Evolutionary conservation across 1,284 basidiomycete species (phyloP).

Genomic region (Sporisorium exsertum): DNA sequence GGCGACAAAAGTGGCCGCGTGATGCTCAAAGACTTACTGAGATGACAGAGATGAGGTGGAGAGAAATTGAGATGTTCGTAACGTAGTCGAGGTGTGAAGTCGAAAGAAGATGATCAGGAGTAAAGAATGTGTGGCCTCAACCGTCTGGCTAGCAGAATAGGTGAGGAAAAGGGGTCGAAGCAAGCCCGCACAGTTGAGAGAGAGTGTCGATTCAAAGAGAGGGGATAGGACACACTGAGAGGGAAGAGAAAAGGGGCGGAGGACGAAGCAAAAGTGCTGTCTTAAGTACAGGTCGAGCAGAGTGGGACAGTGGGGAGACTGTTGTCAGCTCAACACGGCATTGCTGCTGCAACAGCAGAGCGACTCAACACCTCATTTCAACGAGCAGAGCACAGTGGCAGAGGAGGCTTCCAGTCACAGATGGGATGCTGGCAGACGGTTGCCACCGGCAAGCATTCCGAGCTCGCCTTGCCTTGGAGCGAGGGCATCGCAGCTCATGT

Average conservation of each 20-base stretch:
- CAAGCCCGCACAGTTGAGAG: constrained; percentile 1
- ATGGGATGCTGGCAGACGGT: not conserved
- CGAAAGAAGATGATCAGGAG: not conserved
- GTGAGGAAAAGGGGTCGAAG: not conserved
- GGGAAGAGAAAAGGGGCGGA: not conserved
- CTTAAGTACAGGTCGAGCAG: constrained; percentile 4
- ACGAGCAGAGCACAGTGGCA: not conserved
- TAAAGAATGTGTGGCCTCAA: constrained; percentile 22
- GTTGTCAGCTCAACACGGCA: not conserved
- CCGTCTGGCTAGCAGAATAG: constrained; percentile 31
- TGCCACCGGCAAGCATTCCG: not conserved
- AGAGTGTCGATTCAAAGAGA: constrained; percentile 3
- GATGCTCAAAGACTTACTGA: constrained; percentile 1
- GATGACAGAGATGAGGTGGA: no score
- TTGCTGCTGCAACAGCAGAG: not conserved
- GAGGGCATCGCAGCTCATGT: not conserved
- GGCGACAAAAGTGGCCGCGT: not conserved
- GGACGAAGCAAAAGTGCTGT: not conserved
- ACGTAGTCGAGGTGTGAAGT: not conserved
- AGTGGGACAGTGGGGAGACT: not conserved
- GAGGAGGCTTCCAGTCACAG: not conserved
- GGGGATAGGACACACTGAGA: not conserved
- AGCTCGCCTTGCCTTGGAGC: not conserved
- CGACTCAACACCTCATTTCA: not conserved
- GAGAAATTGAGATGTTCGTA: not conserved